A percentile compares a stretch with the other conserved stretches of the same genome.
Conservation (phyloP, 2,329 filamentous ascomycete species). For the Sphaerostilbella broomeana region DNA sequence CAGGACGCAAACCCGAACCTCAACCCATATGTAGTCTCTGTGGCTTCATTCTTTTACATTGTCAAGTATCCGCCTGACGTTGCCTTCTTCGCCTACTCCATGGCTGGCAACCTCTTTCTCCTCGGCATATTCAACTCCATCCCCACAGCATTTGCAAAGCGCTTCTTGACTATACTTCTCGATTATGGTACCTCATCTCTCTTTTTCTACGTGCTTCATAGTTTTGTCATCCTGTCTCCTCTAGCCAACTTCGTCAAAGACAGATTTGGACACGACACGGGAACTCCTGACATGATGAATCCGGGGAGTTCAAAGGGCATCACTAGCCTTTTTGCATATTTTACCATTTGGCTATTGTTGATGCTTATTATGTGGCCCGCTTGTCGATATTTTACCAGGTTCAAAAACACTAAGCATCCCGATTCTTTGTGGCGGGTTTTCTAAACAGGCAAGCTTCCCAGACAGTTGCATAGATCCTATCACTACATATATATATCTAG, state of each 20-base stretch:
- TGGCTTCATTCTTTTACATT: conserved; percentile 39
- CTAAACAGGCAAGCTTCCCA: conserved; percentile 17
- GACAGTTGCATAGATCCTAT: background rate
- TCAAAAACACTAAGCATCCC: conserved; percentile 35
- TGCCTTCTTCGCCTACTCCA: conserved; percentile 37
- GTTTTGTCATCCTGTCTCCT: conserved; percentile 24
- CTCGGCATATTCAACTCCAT: conserved; percentile 31
- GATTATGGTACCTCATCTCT: conserved; percentile 40
- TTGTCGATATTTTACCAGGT: conserved; percentile 35
- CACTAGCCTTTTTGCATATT: conserved; percentile 32
- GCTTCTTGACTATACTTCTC: conserved; percentile 31
- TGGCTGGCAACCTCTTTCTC: conserved; percentile 33
- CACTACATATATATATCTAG: background rate
- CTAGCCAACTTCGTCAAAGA: conserved; percentile 21
- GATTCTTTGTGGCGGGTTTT: conserved; percentile 44
- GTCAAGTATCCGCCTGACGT: conserved; percentile 42
- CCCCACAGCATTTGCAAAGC: conserved; percentile 24
- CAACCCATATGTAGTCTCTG: conserved; percentile 38
- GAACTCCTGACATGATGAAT: conserved; percentile 19
- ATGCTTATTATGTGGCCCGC: conserved; percentile 36
- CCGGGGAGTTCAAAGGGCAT: conserved; percentile 26
- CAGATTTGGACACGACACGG: conserved; percentile 31
- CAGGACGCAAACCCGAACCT: conserved; percentile 23
- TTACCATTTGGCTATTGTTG: conserved; percentile 28
- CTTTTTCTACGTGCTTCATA: conserved; percentile 39